Base-by-base conservation (phyloP, 2,329 filamentous ascomycete species). In the Alternaria longipes region DNA sequence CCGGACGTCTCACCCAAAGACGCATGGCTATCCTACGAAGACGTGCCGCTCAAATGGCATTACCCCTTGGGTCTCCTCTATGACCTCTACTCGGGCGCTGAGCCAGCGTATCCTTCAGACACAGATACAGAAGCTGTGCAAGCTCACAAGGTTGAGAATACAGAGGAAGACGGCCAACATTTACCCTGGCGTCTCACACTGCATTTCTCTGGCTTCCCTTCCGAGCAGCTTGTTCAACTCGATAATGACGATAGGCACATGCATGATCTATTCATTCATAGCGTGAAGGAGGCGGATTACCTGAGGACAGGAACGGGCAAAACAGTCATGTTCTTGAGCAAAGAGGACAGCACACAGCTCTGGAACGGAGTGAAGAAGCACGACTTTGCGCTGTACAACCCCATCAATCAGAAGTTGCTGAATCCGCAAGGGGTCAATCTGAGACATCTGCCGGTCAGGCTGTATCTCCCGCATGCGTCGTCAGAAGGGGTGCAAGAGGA, bases 291-390 rank as follows among this genome's bases (percentile, higher is more conserved):
- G 84, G 93, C 94, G 30, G 93, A 97, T 79, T 97, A 93, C 69
- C 83, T 97, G 52, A 88, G 94, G 53, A 94, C 95, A 69, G 93
- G 93, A 45, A 95, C 91, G 55, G 93, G 92, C 16, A 93, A 94
- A 76, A 90, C 91, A 62, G 94, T 97, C 73, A 97, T 97, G 92
- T 90, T 89, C 55, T 83, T 97, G 72, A 93, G 90, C 62, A 94
- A 93, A 76, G 89, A 91, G 46, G 89, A 97, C 76, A 95, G 92
- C 14, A 92, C 89, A 8, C 87, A 90, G 32, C 84, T 97, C 34
- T 97, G 94, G 93, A 86, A 89, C 66, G 86, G 91, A 9, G 91
- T 97, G 42, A 85, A 90, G 76, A 87, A 91, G 68, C 91, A 96
- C 71, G 89, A 97, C 78, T 89, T 91, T 69, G 68, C 82, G 8